Evolutionary conservation across 2,329 filamentous ascomycete genomes (phyloP), one percentile per base, ranked within the genome.

Genomic region (Tothia fuscella): DNA sequence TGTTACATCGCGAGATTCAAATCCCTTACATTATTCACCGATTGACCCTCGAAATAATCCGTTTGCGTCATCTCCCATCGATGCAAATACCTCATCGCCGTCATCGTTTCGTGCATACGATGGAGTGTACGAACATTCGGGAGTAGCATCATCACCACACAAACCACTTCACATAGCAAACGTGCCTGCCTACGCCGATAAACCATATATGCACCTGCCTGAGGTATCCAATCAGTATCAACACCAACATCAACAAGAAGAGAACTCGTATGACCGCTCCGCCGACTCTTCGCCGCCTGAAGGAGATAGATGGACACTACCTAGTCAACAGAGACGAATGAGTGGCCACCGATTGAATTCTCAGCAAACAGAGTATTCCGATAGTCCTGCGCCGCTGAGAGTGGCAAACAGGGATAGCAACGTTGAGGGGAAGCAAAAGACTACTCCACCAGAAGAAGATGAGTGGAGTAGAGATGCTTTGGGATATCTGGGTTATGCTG

Each of bases 11-110:
- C 39, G 19, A 22, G 39, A 25, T 13, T 19, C 21, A n/a, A 17
- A 28, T 14, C n/a, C 22, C 12, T 6, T 21, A 9, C 9, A 38
- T 26, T 43, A 43, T 24, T 43, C 41, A 19, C 41, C 41, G 2
- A 43, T 43, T 16, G 33, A 43, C 32, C 32, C 41, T 17, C 21
- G 32, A 13, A 38, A 36, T 21, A 43, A 43, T 14, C 41, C 41
- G 6, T 43, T 37, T 19, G 19, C 19, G n/a, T 16, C 33, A 20
- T 41, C 39, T 4, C 39, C 39, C 14, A 10, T 33, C 4, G 39
- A 33, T n/a, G n/a, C n/a, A n/a, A n/a, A n/a, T n/a, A n/a, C n/a
- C n/a, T n/a, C n/a, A n/a, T n/a, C n/a, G n/a, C n/a, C n/a, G n/a
- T n/a, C n/a, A n/a, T n/a, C n/a, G n/a, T n/a, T n/a, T n/a, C n/a